phyloP scores from a whole-genome alignment of 2,329 filamentous ascomycete species.

The Arthroderma sp. region DNA sequence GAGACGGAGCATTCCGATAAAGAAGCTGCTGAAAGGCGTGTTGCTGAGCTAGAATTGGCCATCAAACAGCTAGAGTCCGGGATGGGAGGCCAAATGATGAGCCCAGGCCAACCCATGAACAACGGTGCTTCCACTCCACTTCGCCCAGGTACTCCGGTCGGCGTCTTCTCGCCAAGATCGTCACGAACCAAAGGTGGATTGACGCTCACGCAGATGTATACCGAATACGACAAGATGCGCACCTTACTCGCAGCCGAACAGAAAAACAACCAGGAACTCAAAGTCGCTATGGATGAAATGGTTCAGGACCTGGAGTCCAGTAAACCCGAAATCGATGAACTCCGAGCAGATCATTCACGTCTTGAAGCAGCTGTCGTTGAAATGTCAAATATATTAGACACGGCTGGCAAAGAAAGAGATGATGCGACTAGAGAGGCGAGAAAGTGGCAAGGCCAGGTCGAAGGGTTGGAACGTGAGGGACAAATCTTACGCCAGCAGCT shows the following conservation, averaged over 20 bases:
- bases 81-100: constrained; percentile 35
- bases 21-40: constrained; percentile 47
- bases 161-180: constrained; percentile 41
- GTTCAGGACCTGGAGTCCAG: constrained; percentile 72
- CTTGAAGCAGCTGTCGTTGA: constrained; percentile 70
- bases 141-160: constrained; percentile 36
- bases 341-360: constrained; percentile 66
- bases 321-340: constrained; percentile 75
- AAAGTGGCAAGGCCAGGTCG: constrained; percentile 62
- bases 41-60: constrained; percentile 52
- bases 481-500: constrained; percentile 75
- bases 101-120: constrained; percentile 41
- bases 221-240: constrained; percentile 48
- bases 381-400: constrained; percentile 71
- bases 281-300: constrained; percentile 70
- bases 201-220: constrained; percentile 50
- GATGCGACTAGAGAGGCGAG: constrained; percentile 62
- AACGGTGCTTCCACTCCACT: constrained; percentile 38
- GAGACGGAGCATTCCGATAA: constrained; percentile 48
- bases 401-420: constrained; percentile 69
- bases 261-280: constrained; percentile 59
- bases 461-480: constrained; percentile 49
- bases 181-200: constrained; percentile 41
- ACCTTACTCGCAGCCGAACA: constrained; percentile 62
- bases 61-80: constrained; percentile 49